phyloP scores from a whole-genome alignment of 1,139 yeast genomes.

The Candida tetrigidarum region DNA sequence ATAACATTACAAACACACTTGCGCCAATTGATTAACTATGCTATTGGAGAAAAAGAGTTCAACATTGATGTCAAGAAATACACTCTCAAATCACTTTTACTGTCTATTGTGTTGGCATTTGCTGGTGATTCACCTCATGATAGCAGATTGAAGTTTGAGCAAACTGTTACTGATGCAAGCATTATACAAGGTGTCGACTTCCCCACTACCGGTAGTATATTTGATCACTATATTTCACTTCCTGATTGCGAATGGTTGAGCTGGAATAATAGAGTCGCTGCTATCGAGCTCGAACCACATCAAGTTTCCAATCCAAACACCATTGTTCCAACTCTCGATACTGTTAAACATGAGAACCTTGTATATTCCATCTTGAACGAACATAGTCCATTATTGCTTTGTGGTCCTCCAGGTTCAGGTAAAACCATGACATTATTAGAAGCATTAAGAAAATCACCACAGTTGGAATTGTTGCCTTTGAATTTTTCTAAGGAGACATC shows the following conservation, averaged over 20 bases:
- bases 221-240: conserved; percentile 53
- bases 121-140: conserved; percentile 57
- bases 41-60: conserved; percentile 15
- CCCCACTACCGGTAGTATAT: conserved; percentile 17
- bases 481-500: conserved; percentile 87
- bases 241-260: conserved; percentile 56
- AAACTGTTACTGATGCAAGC: conserved; percentile 27
- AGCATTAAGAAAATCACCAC: conserved; percentile 62
- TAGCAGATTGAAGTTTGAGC: conserved; percentile 46
- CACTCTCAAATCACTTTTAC: conserved; percentile 39
- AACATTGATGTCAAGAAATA: conserved; percentile 29
- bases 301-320: conserved; percentile 65
- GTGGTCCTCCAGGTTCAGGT: conserved; percentile 99
- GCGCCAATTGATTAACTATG: conserved; percentile 21
- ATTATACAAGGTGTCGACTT: conserved; percentile 19
- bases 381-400: conserved; percentile 67
- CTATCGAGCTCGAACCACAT: conserved; percentile 60
- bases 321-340: conserved; percentile 82
- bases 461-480: conserved; percentile 65
- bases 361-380: conserved; percentile 61
- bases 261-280: conserved; percentile 50
- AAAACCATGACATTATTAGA: conserved; percentile 89
- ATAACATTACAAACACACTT: conserved; percentile 31
- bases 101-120: conserved; percentile 69
- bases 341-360: conserved; percentile 66